Evolutionary conservation across 306 rosid species (phyloP), one percentile per base, ranked within the genome.

Genomic region (Ziziphus jujuba): DNA sequence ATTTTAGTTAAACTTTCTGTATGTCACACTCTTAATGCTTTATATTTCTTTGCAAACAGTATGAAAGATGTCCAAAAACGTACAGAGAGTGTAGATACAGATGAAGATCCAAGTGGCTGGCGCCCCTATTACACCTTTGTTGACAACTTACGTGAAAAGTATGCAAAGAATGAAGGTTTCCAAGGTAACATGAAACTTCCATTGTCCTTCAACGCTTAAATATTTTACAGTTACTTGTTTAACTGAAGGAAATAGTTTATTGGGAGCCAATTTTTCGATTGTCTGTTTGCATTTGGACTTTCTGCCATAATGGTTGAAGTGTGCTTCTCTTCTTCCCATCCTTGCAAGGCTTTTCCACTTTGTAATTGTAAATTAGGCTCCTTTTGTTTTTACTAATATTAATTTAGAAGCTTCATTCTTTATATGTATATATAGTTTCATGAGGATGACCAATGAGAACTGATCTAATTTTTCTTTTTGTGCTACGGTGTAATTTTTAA

Each of bases 91-190:
- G 84, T 93, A 52, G 83, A 90, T 67, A 83, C 85, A 34, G 98
- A 93, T 33, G 95, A 87, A 84, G 83, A 93, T 74, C 98, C 98
- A 54, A 93, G 98, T 84, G 98, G 98, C 49, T 90, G 98, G 98
- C 97, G 96, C 69, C 95, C 97, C 59, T 93, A 84, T 75, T 57
- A 72, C 76, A 78, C 79, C 9, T 93, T 93, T 65, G 70, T 93
- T 64, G 84, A 84, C 51, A 83, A 31, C 71, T 80, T 90, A 57
- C 84, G 80, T 35, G 97, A 93, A 71, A 93, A 86, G 63, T 84
- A 79, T 78, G 87, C 90, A 9, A 93, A 90, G 95, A 83, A 72
- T 61, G 98, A 93, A 63, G 93, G 78, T 31, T 53, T 87, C 70
- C 93, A 80, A 84, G 97, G 98, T 92, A 75, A 25, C 5, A 25